phyloP scores from a whole-genome alignment of 495 filamentous ascomycete genomes.

The Aspergillus heteromorphus region DNA sequence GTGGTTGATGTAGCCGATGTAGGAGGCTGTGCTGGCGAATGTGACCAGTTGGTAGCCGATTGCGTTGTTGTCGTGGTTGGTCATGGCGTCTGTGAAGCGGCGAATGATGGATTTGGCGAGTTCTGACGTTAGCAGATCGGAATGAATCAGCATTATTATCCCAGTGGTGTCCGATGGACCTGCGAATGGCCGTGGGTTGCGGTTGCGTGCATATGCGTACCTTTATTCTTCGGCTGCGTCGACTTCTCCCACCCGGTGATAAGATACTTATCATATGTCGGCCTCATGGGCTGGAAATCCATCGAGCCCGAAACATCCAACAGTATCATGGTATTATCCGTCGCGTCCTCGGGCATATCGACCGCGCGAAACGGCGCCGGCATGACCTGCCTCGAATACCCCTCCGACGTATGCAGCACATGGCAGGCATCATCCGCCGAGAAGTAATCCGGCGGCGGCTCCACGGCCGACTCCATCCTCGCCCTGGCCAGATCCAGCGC shows the following conservation, averaged over 20 bases:
- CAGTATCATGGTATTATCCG: conserved; percentile 43
- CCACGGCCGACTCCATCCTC: conserved; percentile 38
- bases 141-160: no score
- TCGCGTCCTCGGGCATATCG: conserved; percentile 28
- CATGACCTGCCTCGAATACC: conserved; percentile 43
- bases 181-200: background rate
- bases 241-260: conserved; percentile 32
- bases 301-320: conserved; percentile 44
- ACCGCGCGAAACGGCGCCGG: conserved; percentile 29
- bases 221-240: conserved; percentile 43
- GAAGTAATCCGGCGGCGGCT: conserved; percentile 34
- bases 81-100: conserved; percentile 40
- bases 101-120: conserved; percentile 39
- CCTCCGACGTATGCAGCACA: conserved; percentile 26
- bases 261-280: conserved; percentile 38
- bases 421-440: conserved; percentile 36
- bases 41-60: conserved; percentile 39
- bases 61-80: conserved; percentile 35
- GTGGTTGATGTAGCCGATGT: conserved; percentile 36
- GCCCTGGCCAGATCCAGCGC: conserved; percentile 34
- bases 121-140: no score
- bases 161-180: background rate
- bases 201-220: conserved; percentile 16
- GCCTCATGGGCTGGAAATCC: conserved; percentile 38
- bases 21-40: conserved; percentile 30